Evolutionary conservation across 495 filamentous ascomycete genomes (phyloP), one percentile per base, ranked within the genome.

Genomic region (Neurospora terricola): DNA sequence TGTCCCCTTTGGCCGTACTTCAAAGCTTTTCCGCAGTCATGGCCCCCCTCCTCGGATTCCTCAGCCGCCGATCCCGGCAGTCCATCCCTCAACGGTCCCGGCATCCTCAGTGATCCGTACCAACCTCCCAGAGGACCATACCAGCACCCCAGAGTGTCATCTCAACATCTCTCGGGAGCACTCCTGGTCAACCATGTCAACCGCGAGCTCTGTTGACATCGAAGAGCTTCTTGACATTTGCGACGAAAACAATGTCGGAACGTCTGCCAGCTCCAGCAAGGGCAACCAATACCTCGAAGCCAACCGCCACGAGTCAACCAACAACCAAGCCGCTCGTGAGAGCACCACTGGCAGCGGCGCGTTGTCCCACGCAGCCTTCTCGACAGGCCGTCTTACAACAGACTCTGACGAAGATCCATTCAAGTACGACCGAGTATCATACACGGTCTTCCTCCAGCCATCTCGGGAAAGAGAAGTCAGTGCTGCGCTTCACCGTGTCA

Each of bases 401-500:
- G 77, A 77, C 12, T 79, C 79, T 7, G 79, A 80, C 40, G 78
- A 78, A 5, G 79, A 82, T 66, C 80, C 76, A 6, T 82, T 82
- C 77, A 74, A 72, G 37, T 82, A 80, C 39, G 80, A 82, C 69
- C 75, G 73, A 38, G 69, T 71, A 9, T 74, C 77, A 18, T 76
- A 77, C 62, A 72, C 71, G 2, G 62, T 75, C 6, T 78, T 78
- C 37, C 71, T 81, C 5, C 72, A 75, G n/a, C 77, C 75, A 11
- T 62, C 73, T 1, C 72, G 73, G 37, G 79, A 81, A 73, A 71
- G 78, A 38, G 79, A 81, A 30, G 75, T 80, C 23, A 81, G 79
- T 42, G 73, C 36, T 4, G 76, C 77, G 2, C 76, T 81, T 21
- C 75, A 73, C 16, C 74, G 72, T 4, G 54, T 77, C 30, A 73